phyloP scores from a whole-genome alignment of 495 filamentous ascomycete species.

The Aspergillus ellipticus region DNA sequence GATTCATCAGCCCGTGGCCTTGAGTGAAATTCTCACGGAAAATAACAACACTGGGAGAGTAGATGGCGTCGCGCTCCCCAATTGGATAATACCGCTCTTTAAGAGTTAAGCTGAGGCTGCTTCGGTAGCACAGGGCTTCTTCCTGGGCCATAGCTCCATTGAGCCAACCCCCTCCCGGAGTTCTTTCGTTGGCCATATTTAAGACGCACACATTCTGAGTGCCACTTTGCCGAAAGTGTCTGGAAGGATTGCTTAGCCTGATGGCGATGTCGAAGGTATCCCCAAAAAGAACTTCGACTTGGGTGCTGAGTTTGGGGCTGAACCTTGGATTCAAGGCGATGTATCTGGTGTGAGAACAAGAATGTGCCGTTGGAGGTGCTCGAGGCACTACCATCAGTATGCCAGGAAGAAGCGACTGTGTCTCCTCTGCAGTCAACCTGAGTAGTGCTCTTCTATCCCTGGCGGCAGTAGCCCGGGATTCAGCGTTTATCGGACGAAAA shows the following conservation, averaged over 20 bases:
- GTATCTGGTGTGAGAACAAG: conserved; percentile 12
- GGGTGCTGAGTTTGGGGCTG: conserved; percentile 24
- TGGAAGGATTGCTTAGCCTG: conserved; percentile 21
- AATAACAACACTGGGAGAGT: conserved; percentile 55
- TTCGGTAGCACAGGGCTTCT: conserved; percentile 62
- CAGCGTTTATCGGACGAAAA: neutral
- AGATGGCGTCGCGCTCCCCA: conserved; percentile 48
- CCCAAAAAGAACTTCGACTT: conserved; percentile 37
- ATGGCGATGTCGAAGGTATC: conserved; percentile 53
- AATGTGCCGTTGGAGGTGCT: conserved; percentile 20
- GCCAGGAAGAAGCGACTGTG: conserved; percentile 9
- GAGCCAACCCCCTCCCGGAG: conserved; percentile 55
- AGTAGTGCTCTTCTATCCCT: conserved; percentile 6
- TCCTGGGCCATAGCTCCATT: conserved; percentile 57
- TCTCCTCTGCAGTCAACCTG: conserved; percentile 14
- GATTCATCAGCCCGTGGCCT: conserved; percentile 41
- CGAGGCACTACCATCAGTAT: conserved; percentile 24
- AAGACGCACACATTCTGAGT: conserved; percentile 49
- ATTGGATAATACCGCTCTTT: conserved; percentile 55
- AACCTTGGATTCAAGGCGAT: conserved; percentile 13
- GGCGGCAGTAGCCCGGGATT: neutral
- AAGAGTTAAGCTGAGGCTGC: conserved; percentile 52
- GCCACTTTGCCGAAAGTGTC: conserved; percentile 2
- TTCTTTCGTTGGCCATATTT: conserved; percentile 56
- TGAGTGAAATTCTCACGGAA: conserved; percentile 41